Base-by-base conservation (phyloP, 2,329 filamentous ascomycete species). In the Penicillium nordicum region DNA sequence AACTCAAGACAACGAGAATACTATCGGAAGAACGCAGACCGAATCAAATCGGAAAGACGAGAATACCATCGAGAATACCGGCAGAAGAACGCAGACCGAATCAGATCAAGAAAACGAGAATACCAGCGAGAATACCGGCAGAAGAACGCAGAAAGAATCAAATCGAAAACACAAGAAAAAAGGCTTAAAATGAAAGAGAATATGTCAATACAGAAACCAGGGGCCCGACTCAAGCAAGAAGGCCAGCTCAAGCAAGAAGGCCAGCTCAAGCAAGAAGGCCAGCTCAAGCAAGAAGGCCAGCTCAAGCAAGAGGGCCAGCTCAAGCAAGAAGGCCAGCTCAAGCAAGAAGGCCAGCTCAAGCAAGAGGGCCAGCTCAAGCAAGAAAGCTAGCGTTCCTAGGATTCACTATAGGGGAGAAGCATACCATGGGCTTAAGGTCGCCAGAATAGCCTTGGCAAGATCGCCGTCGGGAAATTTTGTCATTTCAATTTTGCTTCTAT, bases 1-100 rank as follows among this genome's bases (percentile, higher is more conserved):
- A 42, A 7, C 0, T 4, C 2, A 1, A 12, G 2, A 1, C 1
- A 0, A 6, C 21, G 5, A 38, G 23, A 45, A 14, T n/a, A 37
- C 12, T 21, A 21, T 3, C 21, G 3, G 7, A 29, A 44, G 18
- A 37, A 37, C n/a, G 14, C n/a, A 46, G 32, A 27, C 2, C 32
- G 1, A 5, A 1, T 44, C 1, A 32, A 10, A 2, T 5, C 1
- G 14, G 12, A 2, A 1, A 1, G 0, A 7, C n/a, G 1, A n/a
- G 8, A 27, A 11, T 25, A 5, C 11, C 0, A 5, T 0, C 9
- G 3, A 21, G 3, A 21, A 21, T 21, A 21, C 21, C 21, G 3
- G 21, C 21, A 4, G 42, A 14, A 30, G 27, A 42, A 42, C 40
- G 12, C 21, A 25, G 21, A 46, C 4, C 8, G 11, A 7, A 2